Percentiles rank a stretch among this genome's conserved stretches.
Evolutionary conservation across 352 stramenopile genomes (phyloP).

Genomic region (Phytophthora foliorum): DNA sequence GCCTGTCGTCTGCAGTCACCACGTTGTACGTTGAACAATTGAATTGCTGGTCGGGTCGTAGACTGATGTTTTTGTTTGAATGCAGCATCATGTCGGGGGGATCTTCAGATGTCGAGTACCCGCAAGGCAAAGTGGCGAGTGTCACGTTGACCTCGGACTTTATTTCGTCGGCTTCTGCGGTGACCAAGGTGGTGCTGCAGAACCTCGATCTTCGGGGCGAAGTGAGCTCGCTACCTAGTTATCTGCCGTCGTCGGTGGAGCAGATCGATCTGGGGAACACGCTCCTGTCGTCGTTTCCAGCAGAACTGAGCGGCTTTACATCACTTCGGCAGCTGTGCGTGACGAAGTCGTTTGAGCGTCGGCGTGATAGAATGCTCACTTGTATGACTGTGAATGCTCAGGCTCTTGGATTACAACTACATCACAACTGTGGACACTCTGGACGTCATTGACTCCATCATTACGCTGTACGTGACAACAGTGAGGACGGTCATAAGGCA

Average conservation of each 20-base stretch:
- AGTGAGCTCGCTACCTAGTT: conserved; percentile 13
- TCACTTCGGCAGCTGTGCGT: conserved; percentile 34
- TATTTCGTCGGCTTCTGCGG: conserved; percentile 21
- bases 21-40: conserved; percentile 29
- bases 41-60: not conserved
- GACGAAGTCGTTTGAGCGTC: not conserved
- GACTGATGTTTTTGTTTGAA: conserved; percentile 11
- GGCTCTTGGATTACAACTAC: conserved; percentile 44
- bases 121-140: conserved; percentile 45
- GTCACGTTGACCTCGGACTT: conserved; percentile 32
- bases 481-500: not conserved
- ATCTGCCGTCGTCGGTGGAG: conserved; percentile 33
- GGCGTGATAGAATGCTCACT: not conserved
- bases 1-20: conserved; percentile 29
- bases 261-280: conserved; percentile 38
- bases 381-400: conserved; percentile 11
- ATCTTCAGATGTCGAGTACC: conserved; percentile 30
- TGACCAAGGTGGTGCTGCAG: conserved; percentile 38
- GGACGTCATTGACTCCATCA: conserved; percentile 33
- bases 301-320: conserved; percentile 21
- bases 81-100: conserved; percentile 38
- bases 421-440: conserved; percentile 31
- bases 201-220: conserved; percentile 36
- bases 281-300: conserved; percentile 34
- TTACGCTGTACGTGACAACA: conserved; percentile 23